Evolutionary conservation across 2,329 filamentous ascomycete species (phyloP).

Genomic region (Pseudogymnoascus sp.): DNA sequence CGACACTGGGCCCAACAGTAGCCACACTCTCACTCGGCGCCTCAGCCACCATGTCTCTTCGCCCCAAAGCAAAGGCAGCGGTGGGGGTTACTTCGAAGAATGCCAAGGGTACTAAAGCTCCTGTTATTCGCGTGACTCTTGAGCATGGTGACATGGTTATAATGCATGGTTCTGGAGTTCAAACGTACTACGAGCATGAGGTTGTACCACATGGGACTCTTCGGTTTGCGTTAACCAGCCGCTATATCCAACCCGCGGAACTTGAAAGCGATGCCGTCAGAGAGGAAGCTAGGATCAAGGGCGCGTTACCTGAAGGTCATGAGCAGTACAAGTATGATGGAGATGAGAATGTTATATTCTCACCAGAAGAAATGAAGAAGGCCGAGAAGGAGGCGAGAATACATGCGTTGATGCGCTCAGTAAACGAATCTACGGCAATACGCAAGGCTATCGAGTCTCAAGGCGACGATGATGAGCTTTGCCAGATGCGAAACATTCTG

Average conservation of each 20-base stretch:
- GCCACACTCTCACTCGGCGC: constrained; percentile 55
- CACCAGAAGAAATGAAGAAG: not conserved
- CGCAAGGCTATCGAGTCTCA: not conserved
- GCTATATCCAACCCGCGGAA: constrained; percentile 41
- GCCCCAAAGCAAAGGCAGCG: constrained; percentile 41
- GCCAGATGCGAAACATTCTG: not conserved
- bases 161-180: constrained; percentile 55
- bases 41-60: constrained; percentile 51
- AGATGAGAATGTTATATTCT: constrained; percentile 19
- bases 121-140: constrained; percentile 37
- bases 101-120: constrained; percentile 27
- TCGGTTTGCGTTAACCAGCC: constrained; percentile 51
- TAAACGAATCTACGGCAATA: not conserved
- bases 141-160: constrained; percentile 59
- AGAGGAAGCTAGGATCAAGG: constrained; percentile 26
- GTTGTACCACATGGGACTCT: constrained; percentile 45
- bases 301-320: constrained; percentile 30
- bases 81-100: constrained; percentile 26
- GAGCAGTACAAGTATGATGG: constrained; percentile 28
- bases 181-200: constrained; percentile 53
- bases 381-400: not conserved
- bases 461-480: not conserved
- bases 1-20: constrained; percentile 54
- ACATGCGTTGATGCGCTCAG: not conserved
- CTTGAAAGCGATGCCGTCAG: constrained; percentile 30